A percentile compares a stretch with the other conserved stretches of the same genome.
phyloP scores from a whole-genome alignment of 2,329 filamentous ascomycete genomes.

The Trichoderma citrinoviride region DNA sequence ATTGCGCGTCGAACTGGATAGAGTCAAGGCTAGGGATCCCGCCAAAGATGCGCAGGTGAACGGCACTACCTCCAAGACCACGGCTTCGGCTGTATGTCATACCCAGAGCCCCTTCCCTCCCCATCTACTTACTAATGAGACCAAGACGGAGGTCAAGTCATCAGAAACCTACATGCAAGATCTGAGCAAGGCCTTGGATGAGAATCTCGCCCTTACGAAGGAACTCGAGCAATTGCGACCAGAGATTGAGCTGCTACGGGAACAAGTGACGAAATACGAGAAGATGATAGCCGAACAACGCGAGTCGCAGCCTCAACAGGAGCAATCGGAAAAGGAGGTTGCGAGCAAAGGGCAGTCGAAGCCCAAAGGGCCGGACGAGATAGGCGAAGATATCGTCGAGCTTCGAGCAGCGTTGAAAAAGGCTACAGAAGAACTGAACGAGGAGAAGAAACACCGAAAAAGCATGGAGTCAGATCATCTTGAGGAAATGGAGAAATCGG shows the following conservation, averaged over 20 bases:
- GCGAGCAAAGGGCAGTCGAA: constrained; percentile 65
- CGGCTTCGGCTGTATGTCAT: constrained; percentile 45
- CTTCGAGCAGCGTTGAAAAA: constrained; percentile 38
- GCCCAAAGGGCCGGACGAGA: constrained; percentile 33
- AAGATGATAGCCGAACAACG: constrained; percentile 74
- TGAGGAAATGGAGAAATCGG: constrained; percentile 58
- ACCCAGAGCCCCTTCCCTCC: accelerated
- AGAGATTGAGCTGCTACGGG: constrained; percentile 55
- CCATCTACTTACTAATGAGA: constrained; percentile 12
- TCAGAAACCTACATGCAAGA: constrained; percentile 66
- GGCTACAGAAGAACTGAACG: constrained; percentile 37
- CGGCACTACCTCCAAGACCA: constrained; percentile 48
- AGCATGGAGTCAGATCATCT: constrained; percentile 47
- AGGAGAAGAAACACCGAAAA: constrained; percentile 47
- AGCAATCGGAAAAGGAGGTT: constrained; percentile 73
- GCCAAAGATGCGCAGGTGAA: constrained; percentile 49
- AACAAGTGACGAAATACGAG: constrained; percentile 60
- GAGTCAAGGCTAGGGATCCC: constrained; percentile 42
- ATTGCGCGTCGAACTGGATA: constrained; percentile 43
- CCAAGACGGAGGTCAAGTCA: constrained; percentile 67
- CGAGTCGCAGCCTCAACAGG: constrained; percentile 73
- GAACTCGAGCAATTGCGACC: constrained; percentile 54
- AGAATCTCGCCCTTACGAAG: constrained; percentile 53
- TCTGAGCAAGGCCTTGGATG: constrained; percentile 64
- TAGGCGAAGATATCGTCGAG: constrained; percentile 42